phyloP scores from a whole-genome alignment of 2,329 filamentous ascomycete genomes.

The Nemania diffusa region DNA sequence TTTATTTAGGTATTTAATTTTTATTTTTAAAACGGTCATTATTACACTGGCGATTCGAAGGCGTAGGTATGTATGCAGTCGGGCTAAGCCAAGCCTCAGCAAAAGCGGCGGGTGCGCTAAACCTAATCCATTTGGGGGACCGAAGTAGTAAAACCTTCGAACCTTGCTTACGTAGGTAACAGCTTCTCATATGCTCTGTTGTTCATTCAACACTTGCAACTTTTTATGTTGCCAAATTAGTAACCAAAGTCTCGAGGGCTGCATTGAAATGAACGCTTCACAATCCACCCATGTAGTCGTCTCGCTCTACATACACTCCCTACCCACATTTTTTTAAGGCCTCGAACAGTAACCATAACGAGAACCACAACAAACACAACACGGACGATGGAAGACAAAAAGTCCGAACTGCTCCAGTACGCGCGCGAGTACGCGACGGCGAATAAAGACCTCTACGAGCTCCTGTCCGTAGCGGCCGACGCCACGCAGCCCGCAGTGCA shows the following conservation, averaged over 20 bases:
- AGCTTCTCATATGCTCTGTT: too few relatives aligned
- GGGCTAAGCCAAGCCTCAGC: too few relatives aligned
- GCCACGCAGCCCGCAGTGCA: slow-evolving; percentile 78
- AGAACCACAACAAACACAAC: not conserved
- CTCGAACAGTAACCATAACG: not conserved
- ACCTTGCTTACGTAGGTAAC: too few relatives aligned
- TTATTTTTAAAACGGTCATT: too few relatives aligned
- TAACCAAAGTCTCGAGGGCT: not conserved
- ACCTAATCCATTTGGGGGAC: too few relatives aligned
- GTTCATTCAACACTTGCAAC: not conserved
- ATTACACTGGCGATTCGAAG: too few relatives aligned
- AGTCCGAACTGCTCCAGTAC: slow-evolving; percentile 61
- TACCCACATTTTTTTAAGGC: not conserved
- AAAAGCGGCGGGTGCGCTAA: too few relatives aligned
- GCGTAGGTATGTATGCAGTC: too few relatives aligned
- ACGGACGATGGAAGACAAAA: slow-evolving; percentile 51
- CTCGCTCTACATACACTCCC: not conserved
- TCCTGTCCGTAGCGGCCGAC: slow-evolving; percentile 74
- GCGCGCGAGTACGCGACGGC: slow-evolving; percentile 68
- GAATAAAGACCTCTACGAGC: slow-evolving; percentile 78
- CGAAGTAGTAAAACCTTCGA: too few relatives aligned
- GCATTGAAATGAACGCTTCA: not conserved
- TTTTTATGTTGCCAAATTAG: not conserved
- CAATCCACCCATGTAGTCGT: not conserved
- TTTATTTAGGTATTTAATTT: too few relatives aligned